Base-by-base conservation (phyloP, 1,284 basidiomycete species). In the Tilletia caries region DNA sequence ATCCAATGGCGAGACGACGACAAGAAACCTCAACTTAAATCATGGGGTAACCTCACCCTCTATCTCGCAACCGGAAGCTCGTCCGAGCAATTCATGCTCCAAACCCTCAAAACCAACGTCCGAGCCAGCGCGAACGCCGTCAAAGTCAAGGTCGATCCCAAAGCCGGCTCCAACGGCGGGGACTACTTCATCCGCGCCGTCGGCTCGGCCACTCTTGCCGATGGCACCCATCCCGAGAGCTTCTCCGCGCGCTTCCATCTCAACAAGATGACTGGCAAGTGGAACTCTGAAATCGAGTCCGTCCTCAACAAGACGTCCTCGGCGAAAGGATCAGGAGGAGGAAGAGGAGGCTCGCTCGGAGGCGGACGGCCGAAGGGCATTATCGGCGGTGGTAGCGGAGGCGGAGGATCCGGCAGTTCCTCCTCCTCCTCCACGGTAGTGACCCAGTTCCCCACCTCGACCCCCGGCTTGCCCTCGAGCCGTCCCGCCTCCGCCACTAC, bases 221-320 rank as follows among this genome's bases (percentile, higher is more conserved):
- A 62, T 29, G 58, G 58, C 29, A 33, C 58, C 29, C 58, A 62
- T 15, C 58, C 58, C 3, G 58, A 62, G 32, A 62, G 32, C 32
- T 62, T 34, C 58, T 62, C 58, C 6, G 58, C 32, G 10, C 58
- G 58, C 32, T 62, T 62, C 32, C 18, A 20, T 5, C 58, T 62
- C 58, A 18, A 29, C 29, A 62, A 62, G 58, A 62, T 62, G 58
- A 62, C 58, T 15, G 58, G 58, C 58, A 62, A 62, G 58, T 62
- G 27, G 29, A 54, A 54, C 52, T 54, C 52, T 13, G 27, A 18
- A 6, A 29, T 54, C 52, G 25, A 54, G 23, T 13, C 25, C 25
- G 23, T 29, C 25, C 52, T 54, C 10, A 27, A 27, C 8, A n/a
- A n/a, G 1, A 27, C 8, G 10, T 20, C 48, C 48, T 50, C 48